These are phyloP conservation scores for Beauveria scarabaeidicola DNA, from an alignment of 2,329 filamentous ascomycete genomes.

Conservation along the genomic window DNA sequence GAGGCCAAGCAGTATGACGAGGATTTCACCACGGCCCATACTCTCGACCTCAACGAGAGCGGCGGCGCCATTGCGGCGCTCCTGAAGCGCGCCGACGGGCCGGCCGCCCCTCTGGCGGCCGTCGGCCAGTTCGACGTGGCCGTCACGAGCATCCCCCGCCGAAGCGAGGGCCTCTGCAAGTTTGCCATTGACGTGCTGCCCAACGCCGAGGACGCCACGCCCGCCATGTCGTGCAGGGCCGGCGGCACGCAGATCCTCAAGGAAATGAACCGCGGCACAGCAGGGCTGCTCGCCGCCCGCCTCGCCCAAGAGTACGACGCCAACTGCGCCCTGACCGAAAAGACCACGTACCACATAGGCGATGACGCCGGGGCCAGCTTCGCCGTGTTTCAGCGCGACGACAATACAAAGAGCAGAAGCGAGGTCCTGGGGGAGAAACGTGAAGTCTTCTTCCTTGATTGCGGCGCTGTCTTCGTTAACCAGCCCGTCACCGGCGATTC, in stretches of 20 bases:
- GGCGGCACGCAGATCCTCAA: background rate
- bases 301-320: background rate
- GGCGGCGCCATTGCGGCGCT: background rate
- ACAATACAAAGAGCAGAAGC: background rate
- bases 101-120: background rate
- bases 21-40: no score
- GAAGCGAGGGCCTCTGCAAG: background rate
- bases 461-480: background rate
- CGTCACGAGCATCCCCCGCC: background rate
- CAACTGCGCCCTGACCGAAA: background rate
- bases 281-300: background rate
- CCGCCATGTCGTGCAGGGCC: background rate
- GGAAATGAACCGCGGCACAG: background rate
- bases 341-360: background rate
- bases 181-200: background rate
- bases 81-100: background rate
- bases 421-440: fast-evolving
- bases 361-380: background rate
- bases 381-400: background rate
- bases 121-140: background rate
- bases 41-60: no score
- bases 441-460: background rate
- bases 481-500: background rate
- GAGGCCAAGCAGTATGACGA: no score
- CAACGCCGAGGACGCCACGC: background rate